phyloP scores from a whole-genome alignment of 352 stramenopile species.

The Phytophthora cajani region DNA sequence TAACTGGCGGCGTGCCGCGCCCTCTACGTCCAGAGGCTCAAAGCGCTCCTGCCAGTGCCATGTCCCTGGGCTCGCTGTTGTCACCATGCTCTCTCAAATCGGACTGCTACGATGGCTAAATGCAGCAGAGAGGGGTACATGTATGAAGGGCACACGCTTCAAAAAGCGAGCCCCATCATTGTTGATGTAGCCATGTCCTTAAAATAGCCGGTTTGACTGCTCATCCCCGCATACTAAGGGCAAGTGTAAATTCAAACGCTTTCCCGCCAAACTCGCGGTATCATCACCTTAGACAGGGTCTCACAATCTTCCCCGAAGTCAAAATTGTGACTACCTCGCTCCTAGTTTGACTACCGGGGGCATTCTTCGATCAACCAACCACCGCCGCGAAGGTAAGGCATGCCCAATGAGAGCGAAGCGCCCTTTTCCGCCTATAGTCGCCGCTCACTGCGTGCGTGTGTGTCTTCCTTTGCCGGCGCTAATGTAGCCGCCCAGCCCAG shows the following conservation, averaged over 20 bases:
- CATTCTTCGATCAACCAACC: slow-evolving; percentile 39
- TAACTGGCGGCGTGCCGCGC: slow-evolving; percentile 51
- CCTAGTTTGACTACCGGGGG: background rate
- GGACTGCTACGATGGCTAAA: background rate
- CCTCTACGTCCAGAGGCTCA: slow-evolving; percentile 36
- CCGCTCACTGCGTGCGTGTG: slow-evolving; percentile 28
- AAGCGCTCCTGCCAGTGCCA: slow-evolving; percentile 83
- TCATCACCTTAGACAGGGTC: slow-evolving; percentile 11
- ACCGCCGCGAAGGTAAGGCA: slow-evolving; percentile 32
- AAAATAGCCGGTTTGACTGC: slow-evolving; percentile 6
- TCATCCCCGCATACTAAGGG: background rate
- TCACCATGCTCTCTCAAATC: background rate
- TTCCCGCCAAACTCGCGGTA: slow-evolving; percentile 17
- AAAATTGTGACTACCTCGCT: background rate
- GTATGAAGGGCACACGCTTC: background rate
- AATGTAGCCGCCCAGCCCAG: slow-evolving; percentile 2
- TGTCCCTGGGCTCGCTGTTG: background rate
- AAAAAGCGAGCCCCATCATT: background rate
- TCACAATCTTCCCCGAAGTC: background rate
- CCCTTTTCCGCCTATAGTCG: slow-evolving; percentile 79
- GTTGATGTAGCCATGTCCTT: slow-evolving; percentile 16
- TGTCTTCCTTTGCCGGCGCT: slow-evolving; percentile 7
- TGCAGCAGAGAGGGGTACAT: background rate
- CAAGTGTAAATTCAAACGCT: slow-evolving; percentile 14
- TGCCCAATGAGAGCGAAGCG: slow-evolving; percentile 75